These are phyloP conservation scores for Rhytidiadelphus loreus DNA, from an alignment of 225 moss, liverwort and hornwort species.

Conservation along the genomic window DNA sequence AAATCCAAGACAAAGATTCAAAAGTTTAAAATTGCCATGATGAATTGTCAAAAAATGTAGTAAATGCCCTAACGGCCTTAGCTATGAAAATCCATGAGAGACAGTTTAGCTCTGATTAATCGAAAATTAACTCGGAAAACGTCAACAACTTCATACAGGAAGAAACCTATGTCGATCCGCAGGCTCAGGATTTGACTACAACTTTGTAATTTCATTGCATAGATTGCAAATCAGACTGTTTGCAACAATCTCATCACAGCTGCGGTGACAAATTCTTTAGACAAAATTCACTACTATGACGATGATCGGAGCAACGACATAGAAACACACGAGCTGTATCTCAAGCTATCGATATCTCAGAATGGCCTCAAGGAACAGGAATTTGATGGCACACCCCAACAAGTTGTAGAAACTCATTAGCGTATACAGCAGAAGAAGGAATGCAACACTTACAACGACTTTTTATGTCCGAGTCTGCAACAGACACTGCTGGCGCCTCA, in stretches of 20 bases:
- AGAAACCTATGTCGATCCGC: background rate
- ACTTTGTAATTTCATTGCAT: slow-evolving; percentile 22
- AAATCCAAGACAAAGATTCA: background rate
- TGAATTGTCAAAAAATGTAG: background rate
- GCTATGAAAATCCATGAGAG: background rate
- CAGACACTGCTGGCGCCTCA: slow-evolving; percentile 50
- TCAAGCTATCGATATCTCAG: background rate
- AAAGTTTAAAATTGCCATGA: background rate
- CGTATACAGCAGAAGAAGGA: background rate
- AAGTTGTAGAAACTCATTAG: background rate
- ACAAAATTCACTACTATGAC: background rate
- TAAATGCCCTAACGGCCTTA: background rate
- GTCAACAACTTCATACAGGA: background rate
- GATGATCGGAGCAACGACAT: background rate
- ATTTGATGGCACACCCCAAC: background rate
- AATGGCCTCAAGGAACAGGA: background rate
- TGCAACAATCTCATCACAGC: slow-evolving; percentile 17
- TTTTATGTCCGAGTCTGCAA: slow-evolving; percentile 63
- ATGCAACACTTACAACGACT: slow-evolving; percentile 63
- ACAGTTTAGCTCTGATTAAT: background rate
- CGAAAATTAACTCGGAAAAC: background rate
- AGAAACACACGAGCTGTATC: background rate
- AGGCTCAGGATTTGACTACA: slow-evolving; percentile 25
- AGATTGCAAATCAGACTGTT: slow-evolving; percentile 19
- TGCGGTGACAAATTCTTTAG: background rate